phyloP scores from a whole-genome alignment of 257 asterid species.

The Solanum corneliomulleri region DNA sequence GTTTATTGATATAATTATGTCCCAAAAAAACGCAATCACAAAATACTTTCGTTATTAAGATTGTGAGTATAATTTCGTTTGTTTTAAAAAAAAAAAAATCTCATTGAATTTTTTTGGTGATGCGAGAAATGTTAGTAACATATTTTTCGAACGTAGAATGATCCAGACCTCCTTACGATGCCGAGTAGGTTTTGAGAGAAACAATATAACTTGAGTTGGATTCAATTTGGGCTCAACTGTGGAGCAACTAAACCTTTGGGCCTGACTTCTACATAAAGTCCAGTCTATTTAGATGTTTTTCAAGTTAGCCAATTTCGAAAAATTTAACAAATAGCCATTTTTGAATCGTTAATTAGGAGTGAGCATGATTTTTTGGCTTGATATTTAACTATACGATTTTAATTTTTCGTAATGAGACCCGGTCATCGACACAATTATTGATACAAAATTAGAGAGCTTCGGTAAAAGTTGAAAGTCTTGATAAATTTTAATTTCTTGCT shows the following conservation, averaged over 20 bases:
- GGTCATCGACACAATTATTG: neutral
- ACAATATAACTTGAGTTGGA: no score
- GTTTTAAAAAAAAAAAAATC: no score
- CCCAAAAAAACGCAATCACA: neutral
- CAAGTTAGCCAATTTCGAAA: neutral
- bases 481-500: neutral
- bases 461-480: rapidly evolving
- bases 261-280: neutral
- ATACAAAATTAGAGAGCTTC: neutral
- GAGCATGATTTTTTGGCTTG: neutral
- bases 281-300: neutral
- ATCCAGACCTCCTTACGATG: neutral
- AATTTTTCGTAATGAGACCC: neutral
- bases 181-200: neutral
- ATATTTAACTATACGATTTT: neutral
- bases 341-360: neutral
- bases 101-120: no score
- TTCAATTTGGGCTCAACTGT: neutral
- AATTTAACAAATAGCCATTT: neutral
- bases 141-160: neutral
- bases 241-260: neutral
- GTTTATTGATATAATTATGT: no score
- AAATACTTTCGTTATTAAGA: neutral
- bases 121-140: neutral
- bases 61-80: rapidly evolving